Evolutionary conservation across 75 land plant species (phyloP), one percentile per base, ranked within the genome.

Genomic region (Cunninghamia lanceolata): DNA sequence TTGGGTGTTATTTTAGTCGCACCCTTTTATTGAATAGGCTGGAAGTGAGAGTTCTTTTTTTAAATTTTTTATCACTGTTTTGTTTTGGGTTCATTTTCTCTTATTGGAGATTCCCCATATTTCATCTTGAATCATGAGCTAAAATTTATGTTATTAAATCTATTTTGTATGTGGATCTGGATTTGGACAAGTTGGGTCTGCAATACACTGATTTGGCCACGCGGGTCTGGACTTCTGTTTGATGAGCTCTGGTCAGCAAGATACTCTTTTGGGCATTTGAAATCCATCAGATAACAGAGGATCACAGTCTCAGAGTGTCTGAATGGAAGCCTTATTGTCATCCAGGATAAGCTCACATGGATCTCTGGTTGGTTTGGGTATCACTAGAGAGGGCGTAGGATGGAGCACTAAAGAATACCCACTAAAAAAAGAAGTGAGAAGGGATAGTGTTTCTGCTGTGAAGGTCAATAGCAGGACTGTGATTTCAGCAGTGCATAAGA

Each of bases 401-500:
- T 71, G 75, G 75, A 45, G 50, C 34, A 80, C 1, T 25, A 80
- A 2, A 42, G 50, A 79, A 43, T 42, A 45, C 82, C 82, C 82
- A 43, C 30, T 9, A 9, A 11, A 25, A 14, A 42, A 42, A 45
- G 46, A 28, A 80, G 19, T 42, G 32, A 42, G 32, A 28, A 80
- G 50, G 34, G 50, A n/a, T 42, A 80, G 34, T 19, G 25, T 77
- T 40, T 25, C 80, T 7, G 28, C 25, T 35, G 80, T 15, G 28
- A 39, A 16, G 28, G 1, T 77, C n/a, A 39, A 6, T 77, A 39
- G 7, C 39, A 77, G 45, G 80, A 9, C 43, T 39, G 42, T 39
- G 43, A 77, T 77, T 77, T 77, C 43, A 28, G 82, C 82, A 80
- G 82, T 80, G 68, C 74, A 83, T 50, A 83, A 21, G 84, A 83